These are phyloP conservation scores for Phallus indusiatus DNA, from an alignment of 768 basidiomycete species.

Conservation along the genomic window DNA sequence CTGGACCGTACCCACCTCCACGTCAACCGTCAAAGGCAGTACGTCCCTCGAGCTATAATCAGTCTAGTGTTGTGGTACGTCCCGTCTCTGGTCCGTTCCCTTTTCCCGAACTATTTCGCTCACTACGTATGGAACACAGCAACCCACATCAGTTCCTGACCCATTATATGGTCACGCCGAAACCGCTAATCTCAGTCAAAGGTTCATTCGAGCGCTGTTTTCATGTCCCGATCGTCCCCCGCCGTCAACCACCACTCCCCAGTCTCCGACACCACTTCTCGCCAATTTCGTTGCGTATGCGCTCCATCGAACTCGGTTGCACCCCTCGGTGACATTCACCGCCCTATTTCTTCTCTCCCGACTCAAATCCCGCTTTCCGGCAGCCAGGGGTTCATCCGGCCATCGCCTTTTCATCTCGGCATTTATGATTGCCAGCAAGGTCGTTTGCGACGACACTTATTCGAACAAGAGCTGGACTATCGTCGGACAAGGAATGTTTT, in stretches of 20 bases:
- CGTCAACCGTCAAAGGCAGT: conserved; percentile 4
- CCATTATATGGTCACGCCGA: conserved; percentile 72
- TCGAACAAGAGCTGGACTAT: conserved; percentile 91
- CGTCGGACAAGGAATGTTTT: conserved; percentile 82
- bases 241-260: conserved; percentile 24
- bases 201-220: conserved; percentile 80
- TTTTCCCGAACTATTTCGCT: neutral
- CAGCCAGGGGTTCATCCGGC: conserved; percentile 82
- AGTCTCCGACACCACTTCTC: conserved; percentile 46
- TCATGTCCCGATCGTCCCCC: conserved; percentile 79
- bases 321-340: conserved; percentile 54
- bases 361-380: conserved; percentile 86
- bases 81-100: neutral
- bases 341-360: conserved; percentile 70
- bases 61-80: neutral
- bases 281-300: conserved; percentile 83
- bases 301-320: conserved; percentile 73
- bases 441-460: conserved; percentile 89
- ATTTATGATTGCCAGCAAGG: conserved; percentile 87
- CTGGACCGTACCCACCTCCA: conserved; percentile 2
- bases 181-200: conserved; percentile 55
- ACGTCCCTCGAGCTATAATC: neutral
- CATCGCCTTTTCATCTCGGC: conserved; percentile 87
- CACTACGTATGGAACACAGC: neutral
- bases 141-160: conserved; percentile 23